Percentiles rank a stretch among this genome's conserved stretches.
Evolutionary conservation across 2,329 filamentous ascomycete species (phyloP).

Genomic region (Colletotrichum sp.): DNA sequence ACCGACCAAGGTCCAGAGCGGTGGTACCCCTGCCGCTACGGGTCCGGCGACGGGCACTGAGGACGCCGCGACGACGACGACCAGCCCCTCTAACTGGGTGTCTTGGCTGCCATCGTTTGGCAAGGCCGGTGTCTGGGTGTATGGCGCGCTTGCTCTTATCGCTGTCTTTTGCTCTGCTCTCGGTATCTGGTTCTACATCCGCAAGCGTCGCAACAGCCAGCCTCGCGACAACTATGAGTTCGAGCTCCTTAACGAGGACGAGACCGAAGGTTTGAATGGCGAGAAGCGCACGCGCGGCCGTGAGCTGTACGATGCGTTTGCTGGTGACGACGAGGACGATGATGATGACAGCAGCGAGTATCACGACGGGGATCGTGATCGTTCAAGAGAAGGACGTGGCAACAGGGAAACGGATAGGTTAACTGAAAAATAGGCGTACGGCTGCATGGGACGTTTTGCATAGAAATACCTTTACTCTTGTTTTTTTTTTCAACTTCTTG

Average conservation of each 20-base stretch:
- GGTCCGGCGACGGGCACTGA: slow-evolving; percentile 34
- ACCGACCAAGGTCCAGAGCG: slow-evolving; percentile 54
- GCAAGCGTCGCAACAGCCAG: slow-evolving; percentile 78
- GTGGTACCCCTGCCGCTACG: slow-evolving; percentile 33
- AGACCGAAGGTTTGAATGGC: slow-evolving; percentile 62
- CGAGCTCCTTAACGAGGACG: slow-evolving; percentile 86
- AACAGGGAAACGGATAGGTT: slow-evolving; percentile 16
- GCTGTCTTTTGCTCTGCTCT: slow-evolving; percentile 81
- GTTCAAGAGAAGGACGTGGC: slow-evolving; percentile 21
- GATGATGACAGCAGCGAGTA: slow-evolving; percentile 55
- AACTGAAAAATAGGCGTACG: slow-evolving; percentile 21
- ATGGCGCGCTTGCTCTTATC: slow-evolving; percentile 83
- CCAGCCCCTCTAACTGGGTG: slow-evolving; percentile 73
- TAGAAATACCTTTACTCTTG: slow-evolving; percentile 7
- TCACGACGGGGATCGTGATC: slow-evolving; percentile 25
- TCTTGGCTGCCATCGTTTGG: slow-evolving; percentile 92
- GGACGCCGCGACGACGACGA: slow-evolving; percentile 43
- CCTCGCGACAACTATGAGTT: slow-evolving; percentile 90
- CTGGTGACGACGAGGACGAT: slow-evolving; percentile 82
- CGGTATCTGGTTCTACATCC: slow-evolving; percentile 81
- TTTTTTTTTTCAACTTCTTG: background rate
- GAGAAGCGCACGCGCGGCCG: slow-evolving; percentile 72
- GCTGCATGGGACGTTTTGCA: slow-evolving; percentile 9
- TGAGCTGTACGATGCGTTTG: slow-evolving; percentile 97
- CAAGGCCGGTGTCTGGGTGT: slow-evolving; percentile 92